Base-by-base conservation (phyloP, 495 filamentous ascomycete genomes). In the Aspergillus nidulans region DNA sequence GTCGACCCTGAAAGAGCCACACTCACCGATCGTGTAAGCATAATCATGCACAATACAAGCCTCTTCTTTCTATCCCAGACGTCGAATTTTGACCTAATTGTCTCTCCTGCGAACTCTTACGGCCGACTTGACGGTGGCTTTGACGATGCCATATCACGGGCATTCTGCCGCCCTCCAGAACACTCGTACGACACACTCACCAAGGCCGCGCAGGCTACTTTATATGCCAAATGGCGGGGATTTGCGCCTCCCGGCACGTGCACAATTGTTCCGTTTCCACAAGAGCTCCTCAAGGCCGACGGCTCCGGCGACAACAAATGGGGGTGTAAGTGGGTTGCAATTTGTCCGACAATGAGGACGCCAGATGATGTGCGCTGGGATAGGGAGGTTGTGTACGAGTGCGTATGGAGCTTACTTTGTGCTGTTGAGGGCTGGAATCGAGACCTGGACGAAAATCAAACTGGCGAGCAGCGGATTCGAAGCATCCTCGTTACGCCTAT, bases 41-140 rank as follows among this genome's bases (percentile, higher is more conserved):
- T 59, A 28, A 32, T 16, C 10, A 52, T 59, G 49, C 39, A 45
- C 30, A 42, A 50, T 25, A 47, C 20, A 18, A n/a, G 21, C 20
- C 60, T 63, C 15, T 9, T 19, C 10, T 8, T 26, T 1, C 23
- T 63, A 23, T 48, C 61, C 4, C 5, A 53, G 4, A 40, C 26
- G 13, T 54, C 60, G 19, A 69, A 58, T 20, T 80, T 76, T 53
- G 70, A 78, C 61, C 63, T 74, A 9, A 65, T 81, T 16, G 76
- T 81, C 42, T 81, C 77, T 6, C 77, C 77, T 6, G 76, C 77
- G 44, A 81, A 81, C 65, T 78, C 74, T 13, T 79, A 76, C 60
- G 77, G 68, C 49, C 70, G 70, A 3, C 66, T 81, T 3, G 77
- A 81, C 51, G 79, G 79, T 40, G 75, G 65, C 52, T 81, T 81